These are phyloP conservation scores for Drosera spatulata DNA, from an alignment of 179 eudicot species.

Conservation along the genomic window DNA sequence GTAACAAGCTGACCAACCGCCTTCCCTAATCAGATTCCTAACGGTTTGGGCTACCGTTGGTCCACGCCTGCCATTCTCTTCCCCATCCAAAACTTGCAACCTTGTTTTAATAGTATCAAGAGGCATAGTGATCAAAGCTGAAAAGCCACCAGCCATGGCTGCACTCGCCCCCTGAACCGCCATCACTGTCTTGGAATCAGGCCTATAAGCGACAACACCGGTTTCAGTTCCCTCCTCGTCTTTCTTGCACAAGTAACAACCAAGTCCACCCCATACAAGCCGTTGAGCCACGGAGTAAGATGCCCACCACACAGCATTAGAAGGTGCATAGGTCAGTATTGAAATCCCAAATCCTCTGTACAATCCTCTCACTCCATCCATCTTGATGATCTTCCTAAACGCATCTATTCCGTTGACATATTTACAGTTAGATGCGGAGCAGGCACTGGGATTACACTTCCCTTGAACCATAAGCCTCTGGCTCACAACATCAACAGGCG, in stretches of 20 bases:
- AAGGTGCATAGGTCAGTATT: conserved; percentile 67
- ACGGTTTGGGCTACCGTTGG: conserved; percentile 44
- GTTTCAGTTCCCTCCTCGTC: conserved; percentile 15
- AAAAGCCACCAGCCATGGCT: conserved; percentile 59
- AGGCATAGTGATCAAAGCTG: conserved; percentile 78
- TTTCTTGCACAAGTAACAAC: conserved; percentile 26
- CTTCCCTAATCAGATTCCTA: conserved; percentile 54
- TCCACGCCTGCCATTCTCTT: conserved; percentile 30
- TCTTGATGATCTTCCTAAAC: conserved; percentile 34
- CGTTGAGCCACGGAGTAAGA: conserved; percentile 67
- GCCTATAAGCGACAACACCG: conserved; percentile 20
- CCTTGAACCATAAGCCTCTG: conserved; percentile 83
- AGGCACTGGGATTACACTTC: conserved; percentile 4
- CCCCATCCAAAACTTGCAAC: conserved; percentile 57
- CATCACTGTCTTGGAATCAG: conserved; percentile 46
- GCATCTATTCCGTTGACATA: conserved; percentile 72
- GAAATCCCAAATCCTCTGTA: conserved; percentile 82
- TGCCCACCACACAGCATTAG: conserved; percentile 87
- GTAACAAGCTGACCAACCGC: conserved; percentile 67
- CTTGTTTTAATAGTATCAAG: conserved; percentile 77
- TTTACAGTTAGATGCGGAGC: conserved; percentile 9
- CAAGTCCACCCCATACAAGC: conserved; percentile 45
- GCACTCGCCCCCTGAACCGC: conserved; percentile 69
- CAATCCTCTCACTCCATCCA: conserved; percentile 54
- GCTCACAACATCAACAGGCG: conserved; percentile 76